Conservation (phyloP, 345 rosid species). For the Corchorus olitorius region DNA sequence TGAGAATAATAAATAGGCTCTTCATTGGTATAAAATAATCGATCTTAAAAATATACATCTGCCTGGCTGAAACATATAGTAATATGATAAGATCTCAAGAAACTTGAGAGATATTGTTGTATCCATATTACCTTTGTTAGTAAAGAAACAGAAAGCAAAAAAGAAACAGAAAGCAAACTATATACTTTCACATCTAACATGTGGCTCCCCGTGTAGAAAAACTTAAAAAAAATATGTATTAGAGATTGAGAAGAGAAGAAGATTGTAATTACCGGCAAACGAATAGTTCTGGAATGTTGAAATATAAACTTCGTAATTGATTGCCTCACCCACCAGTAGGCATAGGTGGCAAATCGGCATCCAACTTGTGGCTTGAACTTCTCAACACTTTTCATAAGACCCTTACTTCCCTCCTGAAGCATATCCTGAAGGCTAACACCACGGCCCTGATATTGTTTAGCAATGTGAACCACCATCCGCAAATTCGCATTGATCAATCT, state of each 20-base stretch:
- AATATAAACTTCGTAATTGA: conserved; percentile 71
- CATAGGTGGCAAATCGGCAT: conserved; percentile 81
- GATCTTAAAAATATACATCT: neutral
- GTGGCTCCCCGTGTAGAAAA: neutral
- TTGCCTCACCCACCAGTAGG: conserved; percentile 95
- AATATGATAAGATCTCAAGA: neutral
- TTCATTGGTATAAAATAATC: conserved; percentile 8
- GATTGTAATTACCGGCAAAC: conserved; percentile 67
- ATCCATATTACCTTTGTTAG: neutral
- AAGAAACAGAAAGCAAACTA: neutral
- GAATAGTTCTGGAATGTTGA: conserved; percentile 77
- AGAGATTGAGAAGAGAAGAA: conserved; percentile 10
- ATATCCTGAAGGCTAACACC: conserved; percentile 85
- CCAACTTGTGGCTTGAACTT: conserved; percentile 85
- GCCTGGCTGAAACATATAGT: neutral
- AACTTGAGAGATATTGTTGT: neutral
- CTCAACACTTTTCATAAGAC: conserved; percentile 85
- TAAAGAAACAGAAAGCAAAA: neutral
- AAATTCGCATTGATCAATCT: conserved; percentile 73
- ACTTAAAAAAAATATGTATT: neutral
- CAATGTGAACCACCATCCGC: conserved; percentile 84
- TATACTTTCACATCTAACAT: neutral
- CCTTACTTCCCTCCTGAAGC: conserved; percentile 90
- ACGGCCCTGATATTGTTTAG: conserved; percentile 76
- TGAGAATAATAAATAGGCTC: conserved; percentile 33